These are phyloP conservation scores for Lipomyces sp. DNA, from an alignment of 805 yeast genomes.

Conservation along the genomic window DNA sequence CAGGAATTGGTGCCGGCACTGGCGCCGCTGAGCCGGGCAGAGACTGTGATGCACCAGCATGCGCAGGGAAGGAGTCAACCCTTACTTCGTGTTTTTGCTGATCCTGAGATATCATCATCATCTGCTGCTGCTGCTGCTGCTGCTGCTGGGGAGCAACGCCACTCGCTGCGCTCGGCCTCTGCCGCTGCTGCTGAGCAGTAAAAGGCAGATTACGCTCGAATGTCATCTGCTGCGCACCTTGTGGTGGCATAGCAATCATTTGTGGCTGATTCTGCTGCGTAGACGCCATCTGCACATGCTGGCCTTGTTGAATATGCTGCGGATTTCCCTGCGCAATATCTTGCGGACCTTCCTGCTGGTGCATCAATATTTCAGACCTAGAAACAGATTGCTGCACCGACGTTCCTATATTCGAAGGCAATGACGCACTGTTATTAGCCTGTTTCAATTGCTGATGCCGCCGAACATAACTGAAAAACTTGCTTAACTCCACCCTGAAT, in stretches of 20 bases:
- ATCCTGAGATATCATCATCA: conserved; percentile 11
- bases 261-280: neutral
- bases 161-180: conserved; percentile 1
- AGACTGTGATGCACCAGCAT: neutral
- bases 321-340: conserved; percentile 13
- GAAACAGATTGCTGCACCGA: neutral
- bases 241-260: neutral
- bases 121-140: conserved; percentile 23
- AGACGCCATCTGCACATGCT: conserved; percentile 2
- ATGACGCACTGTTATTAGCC: neutral
- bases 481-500: conserved; percentile 28
- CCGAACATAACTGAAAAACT: conserved; percentile 29
- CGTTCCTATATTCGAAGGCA: neutral
- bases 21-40: conserved; percentile 4
- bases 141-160: conserved; percentile 12
- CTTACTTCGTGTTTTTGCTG: conserved; percentile 5
- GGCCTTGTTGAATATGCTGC: conserved; percentile 13
- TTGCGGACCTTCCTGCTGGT: conserved; percentile 14
- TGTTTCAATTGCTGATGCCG: conserved; percentile 17
- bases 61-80: neutral
- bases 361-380: conserved; percentile 15
- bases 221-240: conserved; percentile 9
- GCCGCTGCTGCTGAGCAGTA: conserved; percentile 14
- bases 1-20: conserved; percentile 14
- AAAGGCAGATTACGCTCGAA: conserved; percentile 15